Conservation (phyloP, 345 rosid genomes). For the Aquilaria malaccensis region DNA sequence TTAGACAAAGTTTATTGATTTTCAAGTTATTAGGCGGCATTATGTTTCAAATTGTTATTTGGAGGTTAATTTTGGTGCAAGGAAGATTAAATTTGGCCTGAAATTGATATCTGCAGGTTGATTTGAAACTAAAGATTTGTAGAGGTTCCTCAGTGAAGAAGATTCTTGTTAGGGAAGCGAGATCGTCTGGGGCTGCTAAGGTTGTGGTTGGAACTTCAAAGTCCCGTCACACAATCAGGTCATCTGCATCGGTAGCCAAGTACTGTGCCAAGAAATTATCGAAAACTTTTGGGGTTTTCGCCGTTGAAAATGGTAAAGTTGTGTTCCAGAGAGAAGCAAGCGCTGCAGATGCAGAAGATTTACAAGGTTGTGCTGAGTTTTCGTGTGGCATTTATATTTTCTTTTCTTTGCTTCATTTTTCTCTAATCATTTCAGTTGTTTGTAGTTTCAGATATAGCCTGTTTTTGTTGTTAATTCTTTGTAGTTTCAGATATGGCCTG, state of each 20-base stretch:
- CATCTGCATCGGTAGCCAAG: slow-evolving; percentile 67
- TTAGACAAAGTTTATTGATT: background rate
- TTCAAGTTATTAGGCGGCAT: background rate
- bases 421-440: background rate
- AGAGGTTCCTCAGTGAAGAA: slow-evolving; percentile 64
- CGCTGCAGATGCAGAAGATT: slow-evolving; percentile 3
- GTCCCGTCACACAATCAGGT: slow-evolving; percentile 38
- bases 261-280: slow-evolving; percentile 72
- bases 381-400: background rate
- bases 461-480: too few species aligned
- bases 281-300: slow-evolving; percentile 46
- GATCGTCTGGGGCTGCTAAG: slow-evolving; percentile 46
- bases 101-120: slow-evolving; percentile 39
- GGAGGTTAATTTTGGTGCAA: too few species aligned
- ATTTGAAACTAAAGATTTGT: slow-evolving; percentile 84
- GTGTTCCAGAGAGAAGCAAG: slow-evolving; percentile 46
- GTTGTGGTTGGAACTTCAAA: slow-evolving; percentile 64
- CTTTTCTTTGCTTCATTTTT: background rate
- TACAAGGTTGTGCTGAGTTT: slow-evolving; percentile 16
- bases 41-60: too few species aligned
- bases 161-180: slow-evolving; percentile 70
- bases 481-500: too few species aligned
- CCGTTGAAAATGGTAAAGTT: slow-evolving; percentile 72
- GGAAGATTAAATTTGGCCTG: background rate
- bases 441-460: too few species aligned